A percentile compares a stretch with the other conserved stretches of the same genome.
Evolutionary conservation across 352 stramenopile species (phyloP).

Genomic region (Phytopythium helicoides): DNA sequence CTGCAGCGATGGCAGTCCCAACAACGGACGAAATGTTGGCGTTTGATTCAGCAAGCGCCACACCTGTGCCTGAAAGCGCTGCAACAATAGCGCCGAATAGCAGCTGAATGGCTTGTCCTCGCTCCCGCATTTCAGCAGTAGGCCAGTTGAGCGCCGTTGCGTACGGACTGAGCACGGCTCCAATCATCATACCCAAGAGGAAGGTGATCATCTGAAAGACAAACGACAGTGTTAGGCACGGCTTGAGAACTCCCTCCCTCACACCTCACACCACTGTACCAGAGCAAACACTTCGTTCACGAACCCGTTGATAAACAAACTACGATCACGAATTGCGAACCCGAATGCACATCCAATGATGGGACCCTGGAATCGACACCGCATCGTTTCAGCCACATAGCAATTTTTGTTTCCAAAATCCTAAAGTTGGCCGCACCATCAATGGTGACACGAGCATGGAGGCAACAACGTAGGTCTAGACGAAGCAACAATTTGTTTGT

Average conservation of each 20-base stretch:
- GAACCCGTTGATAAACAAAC: constrained; percentile 81
- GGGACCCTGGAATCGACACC: constrained; percentile 43
- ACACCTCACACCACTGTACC: constrained; percentile 18
- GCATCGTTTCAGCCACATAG: not conserved
- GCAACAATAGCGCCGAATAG: constrained; percentile 82
- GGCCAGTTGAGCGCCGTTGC: constrained; percentile 77
- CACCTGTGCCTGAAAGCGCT: constrained; percentile 68
- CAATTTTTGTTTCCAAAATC: not conserved
- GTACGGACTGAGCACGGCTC: constrained; percentile 75
- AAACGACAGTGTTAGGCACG: not conserved
- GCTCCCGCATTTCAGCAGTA: constrained; percentile 77
- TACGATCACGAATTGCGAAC: constrained; percentile 74
- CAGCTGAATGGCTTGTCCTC: constrained; percentile 74
- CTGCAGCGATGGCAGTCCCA: constrained; percentile 82
- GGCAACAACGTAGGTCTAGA: constrained; percentile 72
- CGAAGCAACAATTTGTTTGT: not conserved
- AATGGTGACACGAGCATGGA: constrained; percentile 87
- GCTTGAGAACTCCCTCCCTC: not conserved
- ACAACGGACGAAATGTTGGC: constrained; percentile 89
- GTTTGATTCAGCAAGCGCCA: constrained; percentile 82
- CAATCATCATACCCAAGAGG: constrained; percentile 78
- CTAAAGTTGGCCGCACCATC: no score
- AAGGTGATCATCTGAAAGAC: constrained; percentile 62
- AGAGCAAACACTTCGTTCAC: constrained; percentile 81
- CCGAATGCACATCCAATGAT: constrained; percentile 85